Conservation (phyloP, 805 yeast species). For the Aciculoconidium aculeatum region DNA sequence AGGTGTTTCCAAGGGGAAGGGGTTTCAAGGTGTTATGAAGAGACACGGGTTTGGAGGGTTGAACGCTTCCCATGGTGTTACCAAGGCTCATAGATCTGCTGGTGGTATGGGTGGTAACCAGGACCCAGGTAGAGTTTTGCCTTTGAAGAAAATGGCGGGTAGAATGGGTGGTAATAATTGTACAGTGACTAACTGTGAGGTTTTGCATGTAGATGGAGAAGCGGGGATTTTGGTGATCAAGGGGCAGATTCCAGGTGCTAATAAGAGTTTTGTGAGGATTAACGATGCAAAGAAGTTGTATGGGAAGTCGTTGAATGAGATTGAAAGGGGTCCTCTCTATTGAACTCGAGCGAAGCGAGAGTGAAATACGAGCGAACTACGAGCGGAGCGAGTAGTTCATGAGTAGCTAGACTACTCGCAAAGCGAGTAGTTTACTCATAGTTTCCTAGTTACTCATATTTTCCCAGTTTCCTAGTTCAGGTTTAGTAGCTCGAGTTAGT, state of each 20-base stretch:
- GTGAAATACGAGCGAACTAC: too few relatives aligned
- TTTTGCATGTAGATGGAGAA: conserved; percentile 74
- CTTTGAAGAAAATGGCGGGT: conserved; percentile 98
- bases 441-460: too few relatives aligned
- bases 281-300: conserved; percentile 68
- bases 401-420: too few relatives aligned
- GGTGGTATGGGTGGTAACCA: conserved; percentile 97
- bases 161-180: conserved; percentile 78
- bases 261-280: conserved; percentile 64
- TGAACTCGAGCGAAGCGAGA: conserved; percentile 1
- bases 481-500: too few relatives aligned
- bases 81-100: conserved; percentile 87
- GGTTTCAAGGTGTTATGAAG: conserved; percentile 97
- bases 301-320: conserved; percentile 27
- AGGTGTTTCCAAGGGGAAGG: conserved; percentile 86
- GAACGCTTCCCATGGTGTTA: conserved; percentile 92
- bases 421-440: too few relatives aligned
- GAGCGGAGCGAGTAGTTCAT: too few relatives aligned
- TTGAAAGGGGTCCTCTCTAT: conserved; percentile 7
- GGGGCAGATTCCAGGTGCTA: conserved; percentile 91
- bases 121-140: conserved; percentile 92
- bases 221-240: conserved; percentile 77
- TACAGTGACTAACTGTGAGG: conserved; percentile 71
- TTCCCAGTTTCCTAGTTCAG: too few relatives aligned
- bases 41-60: conserved; percentile 86